Conservation (phyloP, 805 yeast genomes). For the Middelhovenomyces tepae region DNA sequence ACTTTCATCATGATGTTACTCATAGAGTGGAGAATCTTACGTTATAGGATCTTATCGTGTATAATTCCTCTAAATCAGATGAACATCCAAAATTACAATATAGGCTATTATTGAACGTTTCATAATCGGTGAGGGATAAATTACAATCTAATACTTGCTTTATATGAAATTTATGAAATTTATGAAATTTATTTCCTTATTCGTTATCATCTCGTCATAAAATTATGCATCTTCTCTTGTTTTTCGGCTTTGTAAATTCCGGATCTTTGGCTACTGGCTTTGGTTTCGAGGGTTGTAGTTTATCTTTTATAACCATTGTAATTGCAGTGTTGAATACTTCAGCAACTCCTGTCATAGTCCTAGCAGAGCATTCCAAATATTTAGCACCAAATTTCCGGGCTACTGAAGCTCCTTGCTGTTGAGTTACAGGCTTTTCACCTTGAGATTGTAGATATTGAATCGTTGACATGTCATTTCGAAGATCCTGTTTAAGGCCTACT, state of each 20-base stretch:
- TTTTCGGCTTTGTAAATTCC: conserved; percentile 6
- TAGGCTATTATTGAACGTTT: no score
- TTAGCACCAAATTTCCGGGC: conserved; percentile 61
- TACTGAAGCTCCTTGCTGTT: conserved; percentile 40
- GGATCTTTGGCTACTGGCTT: not conserved
- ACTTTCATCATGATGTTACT: no score
- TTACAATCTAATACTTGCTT: no score
- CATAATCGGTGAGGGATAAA: no score
- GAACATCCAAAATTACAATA: no score
- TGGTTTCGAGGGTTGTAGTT: no score
- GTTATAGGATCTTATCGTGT: no score
- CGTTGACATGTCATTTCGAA: conserved; percentile 26
- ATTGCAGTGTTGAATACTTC: conserved; percentile 61
- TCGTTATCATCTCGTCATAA: no score
- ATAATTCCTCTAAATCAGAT: no score
- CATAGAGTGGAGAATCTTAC: no score
- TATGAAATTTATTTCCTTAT: no score
- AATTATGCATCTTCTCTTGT: conserved; percentile 8
- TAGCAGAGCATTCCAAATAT: conserved; percentile 76
- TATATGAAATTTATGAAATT: no score
- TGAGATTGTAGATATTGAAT: conserved; percentile 17
- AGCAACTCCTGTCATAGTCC: conserved; percentile 46
- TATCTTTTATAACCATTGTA: conserved; percentile 22
- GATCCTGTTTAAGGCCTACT: conserved; percentile 78
- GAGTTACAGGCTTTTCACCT: conserved; percentile 21